Conservation (phyloP, 2,329 filamentous ascomycete species). For the Trichoderma sp. region DNA sequence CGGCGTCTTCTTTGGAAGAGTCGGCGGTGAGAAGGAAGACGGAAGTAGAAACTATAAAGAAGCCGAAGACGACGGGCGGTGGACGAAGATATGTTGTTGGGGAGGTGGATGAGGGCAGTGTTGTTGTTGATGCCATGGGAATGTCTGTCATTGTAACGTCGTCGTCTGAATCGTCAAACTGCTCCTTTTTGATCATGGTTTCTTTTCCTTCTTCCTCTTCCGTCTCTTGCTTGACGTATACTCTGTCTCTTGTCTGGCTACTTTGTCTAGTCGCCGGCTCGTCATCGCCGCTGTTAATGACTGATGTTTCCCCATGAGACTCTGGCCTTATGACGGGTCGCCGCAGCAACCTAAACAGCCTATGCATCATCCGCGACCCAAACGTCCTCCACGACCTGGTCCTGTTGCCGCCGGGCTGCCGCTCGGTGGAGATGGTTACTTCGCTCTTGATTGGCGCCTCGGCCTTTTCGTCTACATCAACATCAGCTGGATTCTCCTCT, state of each 20-base stretch:
- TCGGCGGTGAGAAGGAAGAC: slow-evolving; percentile 42
- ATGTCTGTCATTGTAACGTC: slow-evolving; percentile 18
- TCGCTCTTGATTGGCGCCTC: slow-evolving; percentile 11
- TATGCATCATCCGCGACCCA: neutral
- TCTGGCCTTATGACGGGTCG: neutral
- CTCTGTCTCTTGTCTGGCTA: neutral
- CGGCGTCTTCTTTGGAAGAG: slow-evolving; percentile 32
- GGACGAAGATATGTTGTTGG: slow-evolving; percentile 27
- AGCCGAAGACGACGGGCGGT: slow-evolving; percentile 43
- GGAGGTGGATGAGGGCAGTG: neutral
- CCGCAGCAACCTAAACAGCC: slow-evolving; percentile 1
- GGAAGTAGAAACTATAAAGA: slow-evolving; percentile 41
- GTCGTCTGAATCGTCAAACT: neutral
- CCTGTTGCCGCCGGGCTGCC: neutral
- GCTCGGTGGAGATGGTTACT: neutral
- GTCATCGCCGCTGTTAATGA: neutral
- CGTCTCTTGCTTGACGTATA: neutral
- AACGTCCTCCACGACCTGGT: neutral
- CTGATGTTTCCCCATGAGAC: neutral
- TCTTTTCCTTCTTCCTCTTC: neutral
- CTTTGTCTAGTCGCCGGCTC: neutral
- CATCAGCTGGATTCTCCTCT: neutral
- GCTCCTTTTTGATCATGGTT: neutral
- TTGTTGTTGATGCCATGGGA: neutral
- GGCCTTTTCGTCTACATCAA: slow-evolving; percentile 26